These are phyloP conservation scores for Erigeron philadelphicus DNA, from an alignment of 140 eudicot species.

Conservation along the genomic window DNA sequence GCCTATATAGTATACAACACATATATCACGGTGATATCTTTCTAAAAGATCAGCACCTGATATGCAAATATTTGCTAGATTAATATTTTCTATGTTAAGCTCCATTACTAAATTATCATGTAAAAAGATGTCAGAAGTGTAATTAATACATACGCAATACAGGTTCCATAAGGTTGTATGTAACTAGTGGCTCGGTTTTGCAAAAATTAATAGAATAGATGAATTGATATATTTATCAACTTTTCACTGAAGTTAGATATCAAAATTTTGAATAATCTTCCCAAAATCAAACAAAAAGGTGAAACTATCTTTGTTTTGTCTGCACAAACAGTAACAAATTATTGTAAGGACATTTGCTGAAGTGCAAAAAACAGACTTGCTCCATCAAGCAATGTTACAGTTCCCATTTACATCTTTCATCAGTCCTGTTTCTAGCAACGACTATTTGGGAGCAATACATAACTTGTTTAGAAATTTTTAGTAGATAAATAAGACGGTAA, in stretches of 20 bases:
- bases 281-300: background rate
- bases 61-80: background rate
- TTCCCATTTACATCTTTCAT: background rate
- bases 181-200: background rate
- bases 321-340: background rate
- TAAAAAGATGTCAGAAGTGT: background rate
- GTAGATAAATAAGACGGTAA: background rate
- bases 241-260: background rate
- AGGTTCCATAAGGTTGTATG: background rate
- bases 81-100: background rate
- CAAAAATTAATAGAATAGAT: background rate
- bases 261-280: background rate
- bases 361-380: background rate
- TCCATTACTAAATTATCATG: background rate
- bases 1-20: background rate
- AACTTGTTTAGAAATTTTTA: background rate
- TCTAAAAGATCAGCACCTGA: background rate
- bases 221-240: background rate
- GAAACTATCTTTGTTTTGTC: background rate
- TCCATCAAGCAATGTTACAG: background rate
- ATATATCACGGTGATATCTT: background rate
- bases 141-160: background rate
- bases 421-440: background rate
- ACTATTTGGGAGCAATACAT: background rate
- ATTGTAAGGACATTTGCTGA: background rate